These are phyloP conservation scores for Pholiota conissans DNA, from an alignment of 768 basidiomycete species.

Conservation along the genomic window DNA sequence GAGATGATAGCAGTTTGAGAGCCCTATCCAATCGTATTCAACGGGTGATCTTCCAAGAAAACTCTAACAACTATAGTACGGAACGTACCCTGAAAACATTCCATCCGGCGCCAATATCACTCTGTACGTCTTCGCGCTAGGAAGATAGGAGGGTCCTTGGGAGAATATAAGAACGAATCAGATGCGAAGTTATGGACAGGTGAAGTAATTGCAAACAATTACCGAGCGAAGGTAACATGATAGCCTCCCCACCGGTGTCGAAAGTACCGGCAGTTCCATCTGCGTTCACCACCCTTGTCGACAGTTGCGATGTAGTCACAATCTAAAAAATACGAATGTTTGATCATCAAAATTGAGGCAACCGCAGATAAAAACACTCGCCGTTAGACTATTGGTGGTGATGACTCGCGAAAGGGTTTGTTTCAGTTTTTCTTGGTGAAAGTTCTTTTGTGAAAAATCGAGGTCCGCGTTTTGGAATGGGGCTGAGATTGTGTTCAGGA, in stretches of 20 bases:
- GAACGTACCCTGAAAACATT: conserved; percentile 33
- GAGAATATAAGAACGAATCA: neutral
- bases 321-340: conserved; percentile 22
- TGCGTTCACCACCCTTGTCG: conserved; percentile 63
- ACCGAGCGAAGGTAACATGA: conserved; percentile 72
- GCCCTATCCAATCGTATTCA: conserved; percentile 16
- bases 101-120: conserved; percentile 36
- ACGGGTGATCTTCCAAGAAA: neutral
- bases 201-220: conserved; percentile 8
- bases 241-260: conserved; percentile 59
- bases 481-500: conserved; percentile 67
- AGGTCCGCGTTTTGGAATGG: conserved; percentile 58
- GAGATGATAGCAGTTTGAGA: conserved; percentile 32
- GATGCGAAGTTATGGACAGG: neutral
- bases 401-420: conserved; percentile 51
- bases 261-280: conserved; percentile 69
- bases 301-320: conserved; percentile 66
- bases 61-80: neutral
- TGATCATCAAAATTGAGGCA: neutral
- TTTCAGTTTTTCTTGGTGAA: conserved; percentile 52
- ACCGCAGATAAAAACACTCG: conserved; percentile 24
- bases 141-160: conserved; percentile 42
- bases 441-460: conserved; percentile 34
- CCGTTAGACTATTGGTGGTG: conserved; percentile 48
- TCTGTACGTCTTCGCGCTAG: conserved; percentile 34